These are phyloP conservation scores for Chaetothyriales sp. DNA, from an alignment of 2,329 filamentous ascomycete species.

Conservation along the genomic window DNA sequence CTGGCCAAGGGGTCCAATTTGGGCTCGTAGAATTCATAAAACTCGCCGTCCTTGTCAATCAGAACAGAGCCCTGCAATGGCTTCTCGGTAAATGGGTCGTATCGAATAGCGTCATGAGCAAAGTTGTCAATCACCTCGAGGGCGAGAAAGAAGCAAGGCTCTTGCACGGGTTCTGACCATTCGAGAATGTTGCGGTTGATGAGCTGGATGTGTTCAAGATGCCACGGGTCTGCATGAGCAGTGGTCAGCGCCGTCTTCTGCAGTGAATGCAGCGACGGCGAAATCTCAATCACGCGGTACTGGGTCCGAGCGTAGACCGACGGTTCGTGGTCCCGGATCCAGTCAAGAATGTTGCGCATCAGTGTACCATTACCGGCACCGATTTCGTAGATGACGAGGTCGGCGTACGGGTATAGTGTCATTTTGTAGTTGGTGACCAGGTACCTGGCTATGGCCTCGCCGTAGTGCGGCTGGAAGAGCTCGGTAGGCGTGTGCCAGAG, in stretches of 20 bases:
- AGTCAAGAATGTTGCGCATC: conserved; percentile 96
- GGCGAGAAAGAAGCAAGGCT: conserved; percentile 91
- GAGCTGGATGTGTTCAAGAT: conserved; percentile 77
- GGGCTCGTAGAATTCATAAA: conserved; percentile 83
- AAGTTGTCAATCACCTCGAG: conserved; percentile 99
- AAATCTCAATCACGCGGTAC: conserved; percentile 94
- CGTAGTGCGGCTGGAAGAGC: conserved; percentile 90
- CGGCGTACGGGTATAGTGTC: conserved; percentile 84
- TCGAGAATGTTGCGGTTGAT: conserved; percentile 92
- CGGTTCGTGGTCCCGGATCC: conserved; percentile 75
- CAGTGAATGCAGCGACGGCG: conserved; percentile 58
- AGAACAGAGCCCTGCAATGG: conserved; percentile 81
- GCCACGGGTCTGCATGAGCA: conserved; percentile 54
- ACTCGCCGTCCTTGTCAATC: conserved; percentile 70
- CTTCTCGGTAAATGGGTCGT: conserved; percentile 64
- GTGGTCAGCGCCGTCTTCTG: conserved; percentile 54
- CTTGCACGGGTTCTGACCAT: conserved; percentile 75
- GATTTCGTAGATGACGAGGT: conserved; percentile 97
- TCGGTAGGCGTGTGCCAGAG: conserved; percentile 98
- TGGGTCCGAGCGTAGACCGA: conserved; percentile 87
- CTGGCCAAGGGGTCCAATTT: conserved; percentile 67
- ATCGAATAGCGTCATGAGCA: conserved; percentile 83
- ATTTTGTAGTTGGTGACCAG: conserved; percentile 92
- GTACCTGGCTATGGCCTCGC: conserved; percentile 91
- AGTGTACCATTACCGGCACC: conserved; percentile 92